Evolutionary conservation across 305 asterid species (phyloP).

Genomic region (Rubia occidens): DNA sequence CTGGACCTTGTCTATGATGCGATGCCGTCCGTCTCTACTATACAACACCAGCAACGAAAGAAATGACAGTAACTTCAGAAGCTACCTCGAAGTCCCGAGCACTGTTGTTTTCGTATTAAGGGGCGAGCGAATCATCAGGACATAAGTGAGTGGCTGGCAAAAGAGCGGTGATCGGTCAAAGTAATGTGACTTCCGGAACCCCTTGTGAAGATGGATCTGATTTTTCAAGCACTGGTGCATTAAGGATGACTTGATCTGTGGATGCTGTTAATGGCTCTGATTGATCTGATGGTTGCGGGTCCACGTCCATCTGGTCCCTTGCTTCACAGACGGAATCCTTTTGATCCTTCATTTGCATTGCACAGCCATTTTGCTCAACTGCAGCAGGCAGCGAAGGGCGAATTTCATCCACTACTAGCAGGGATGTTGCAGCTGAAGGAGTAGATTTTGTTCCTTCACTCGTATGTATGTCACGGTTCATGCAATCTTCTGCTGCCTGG

Average conservation of each 20-base stretch:
- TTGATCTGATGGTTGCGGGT: slow-evolving; percentile 21
- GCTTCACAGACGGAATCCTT: slow-evolving; percentile 22
- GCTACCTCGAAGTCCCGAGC: background rate
- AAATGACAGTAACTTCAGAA: background rate
- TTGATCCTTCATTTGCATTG: slow-evolving; percentile 22
- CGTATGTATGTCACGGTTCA: slow-evolving; percentile 28
- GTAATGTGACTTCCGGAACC: slow-evolving; percentile 26
- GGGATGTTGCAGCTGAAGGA: slow-evolving; percentile 21
- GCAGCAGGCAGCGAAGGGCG: no score
- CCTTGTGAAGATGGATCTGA: slow-evolving; percentile 17
- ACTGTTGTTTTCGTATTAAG: background rate
- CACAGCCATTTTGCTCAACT: slow-evolving; percentile 3
- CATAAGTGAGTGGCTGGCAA: slow-evolving; percentile 4
- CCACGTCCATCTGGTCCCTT: slow-evolving; percentile 21
- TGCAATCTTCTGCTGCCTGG: slow-evolving; percentile 21
- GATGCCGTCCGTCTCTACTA: background rate
- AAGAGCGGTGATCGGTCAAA: background rate
- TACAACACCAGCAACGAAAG: slow-evolving; percentile 11
- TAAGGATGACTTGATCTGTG: slow-evolving; percentile 42
- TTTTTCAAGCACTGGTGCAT: slow-evolving; percentile 31
- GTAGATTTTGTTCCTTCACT: slow-evolving; percentile 18
- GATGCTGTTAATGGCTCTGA: slow-evolving; percentile 20
- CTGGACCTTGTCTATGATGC: background rate
- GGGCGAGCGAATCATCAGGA: background rate
- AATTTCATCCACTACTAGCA: no score